Percentiles rank a stretch among this genome's conserved stretches.
Evolutionary conservation across 495 filamentous ascomycete species (phyloP).

Genomic region (Xeromyces bisporus): DNA sequence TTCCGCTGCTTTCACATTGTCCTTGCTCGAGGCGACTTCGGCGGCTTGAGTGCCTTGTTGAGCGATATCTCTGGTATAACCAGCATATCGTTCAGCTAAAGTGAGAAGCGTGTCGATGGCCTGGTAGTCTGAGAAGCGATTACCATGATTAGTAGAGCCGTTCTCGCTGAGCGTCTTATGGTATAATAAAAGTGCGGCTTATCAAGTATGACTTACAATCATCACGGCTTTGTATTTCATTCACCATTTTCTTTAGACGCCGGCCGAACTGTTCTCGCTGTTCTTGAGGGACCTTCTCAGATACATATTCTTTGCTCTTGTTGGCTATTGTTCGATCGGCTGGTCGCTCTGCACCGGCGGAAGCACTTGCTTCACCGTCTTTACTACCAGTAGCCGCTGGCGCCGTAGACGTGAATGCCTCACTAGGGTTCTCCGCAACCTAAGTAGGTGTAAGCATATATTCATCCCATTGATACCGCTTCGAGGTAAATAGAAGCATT

Average conservation of each 20-base stretch:
- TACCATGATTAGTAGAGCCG: too few relatives aligned
- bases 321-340: conserved; percentile 19
- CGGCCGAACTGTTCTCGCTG: conserved; percentile 85
- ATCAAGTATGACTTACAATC: conserved; percentile 52
- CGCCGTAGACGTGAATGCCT: conserved; percentile 38
- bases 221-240: conserved; percentile 84
- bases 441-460: conserved; percentile 6
- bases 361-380: conserved; percentile 34
- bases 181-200: too few relatives aligned
- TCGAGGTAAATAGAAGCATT: too few relatives aligned
- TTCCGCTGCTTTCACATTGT: conserved; percentile 47
- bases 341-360: conserved; percentile 31
- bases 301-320: conserved; percentile 53
- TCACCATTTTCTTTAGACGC: conserved; percentile 93
- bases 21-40: conserved; percentile 48
- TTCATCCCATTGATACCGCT: too few relatives aligned
- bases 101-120: conserved; percentile 72
- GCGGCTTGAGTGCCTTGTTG: conserved; percentile 46
- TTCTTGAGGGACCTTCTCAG: conserved; percentile 76
- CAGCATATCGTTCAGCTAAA: conserved; percentile 72
- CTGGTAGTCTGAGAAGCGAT: conserved; percentile 43
- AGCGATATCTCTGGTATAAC: conserved; percentile 48
- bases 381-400: conserved; percentile 25
- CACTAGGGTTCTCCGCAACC: conserved; percentile 30
- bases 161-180: too few relatives aligned